Conservation (phyloP, 2,329 filamentous ascomycete genomes). For the Aspergillus fumigatus region DNA sequence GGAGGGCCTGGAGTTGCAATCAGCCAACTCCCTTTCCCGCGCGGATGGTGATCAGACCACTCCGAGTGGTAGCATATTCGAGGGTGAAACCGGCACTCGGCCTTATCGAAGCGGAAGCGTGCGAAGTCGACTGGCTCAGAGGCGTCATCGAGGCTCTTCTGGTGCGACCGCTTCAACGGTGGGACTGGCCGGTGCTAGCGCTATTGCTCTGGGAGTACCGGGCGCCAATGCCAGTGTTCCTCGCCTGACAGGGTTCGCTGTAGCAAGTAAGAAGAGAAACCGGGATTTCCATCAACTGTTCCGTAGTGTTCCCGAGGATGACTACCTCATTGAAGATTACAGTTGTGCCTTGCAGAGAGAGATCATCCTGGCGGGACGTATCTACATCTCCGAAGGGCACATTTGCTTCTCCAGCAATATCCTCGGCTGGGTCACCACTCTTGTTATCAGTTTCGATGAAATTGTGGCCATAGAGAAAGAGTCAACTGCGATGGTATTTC, state of each 20-base stretch:
- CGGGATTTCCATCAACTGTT: slow-evolving; percentile 91
- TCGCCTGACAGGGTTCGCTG: slow-evolving; percentile 88
- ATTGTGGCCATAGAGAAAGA: slow-evolving; percentile 96
- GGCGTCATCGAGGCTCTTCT: slow-evolving; percentile 80
- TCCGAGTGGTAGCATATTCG: slow-evolving; percentile 60
- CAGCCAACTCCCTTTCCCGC: slow-evolving; percentile 23
- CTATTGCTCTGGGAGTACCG: slow-evolving; percentile 64
- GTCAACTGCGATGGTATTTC: slow-evolving; percentile 90
- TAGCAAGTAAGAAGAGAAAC: slow-evolving; percentile 93
- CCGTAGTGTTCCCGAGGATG: slow-evolving; percentile 94
- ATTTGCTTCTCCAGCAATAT: slow-evolving; percentile 99
- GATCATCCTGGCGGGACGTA: slow-evolving; percentile 85
- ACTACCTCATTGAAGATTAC: slow-evolving; percentile 97
- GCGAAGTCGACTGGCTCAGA: slow-evolving; percentile 58
- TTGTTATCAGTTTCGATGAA: slow-evolving; percentile 98
- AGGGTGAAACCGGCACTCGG: slow-evolving; percentile 53
- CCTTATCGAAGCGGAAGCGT: slow-evolving; percentile 64
- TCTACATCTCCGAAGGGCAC: slow-evolving; percentile 96
- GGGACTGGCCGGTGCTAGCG: slow-evolving; percentile 67
- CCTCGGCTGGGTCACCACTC: slow-evolving; percentile 92
- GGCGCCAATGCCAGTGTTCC: slow-evolving; percentile 56
- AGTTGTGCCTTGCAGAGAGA: slow-evolving; percentile 94
- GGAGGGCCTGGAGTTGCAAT: slow-evolving; percentile 30
- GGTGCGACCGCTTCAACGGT: slow-evolving; percentile 65
- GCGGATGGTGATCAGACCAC: slow-evolving; percentile 57